phyloP scores from a whole-genome alignment of 371 early-diverging fungal species.

The Modicella reniformis region DNA sequence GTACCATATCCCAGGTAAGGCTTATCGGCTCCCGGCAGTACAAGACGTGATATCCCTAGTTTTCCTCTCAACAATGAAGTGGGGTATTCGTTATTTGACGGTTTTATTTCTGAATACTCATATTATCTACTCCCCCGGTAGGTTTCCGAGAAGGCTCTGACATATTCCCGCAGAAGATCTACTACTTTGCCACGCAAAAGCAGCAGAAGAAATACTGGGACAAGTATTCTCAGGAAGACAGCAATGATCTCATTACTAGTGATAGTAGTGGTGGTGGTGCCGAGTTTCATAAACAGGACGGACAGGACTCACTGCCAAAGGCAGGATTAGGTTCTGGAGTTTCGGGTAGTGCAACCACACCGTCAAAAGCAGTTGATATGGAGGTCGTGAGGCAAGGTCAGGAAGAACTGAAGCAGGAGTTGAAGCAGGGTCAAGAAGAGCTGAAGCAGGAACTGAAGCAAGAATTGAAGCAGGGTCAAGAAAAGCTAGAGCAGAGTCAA shows the following conservation, averaged over 20 bases:
- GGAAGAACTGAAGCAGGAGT: neutral
- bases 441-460: neutral
- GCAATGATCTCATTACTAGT: neutral
- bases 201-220: neutral
- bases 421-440: neutral
- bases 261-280: too few species aligned
- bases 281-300: neutral
- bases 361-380: neutral
- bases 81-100: neutral
- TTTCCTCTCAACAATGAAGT: neutral
- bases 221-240: neutral
- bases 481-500: neutral
- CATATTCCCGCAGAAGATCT: constrained; percentile 6
- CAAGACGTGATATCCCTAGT: neutral
- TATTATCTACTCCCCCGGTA: neutral
- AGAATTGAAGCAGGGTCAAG: neutral
- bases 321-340: neutral
- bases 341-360: neutral
- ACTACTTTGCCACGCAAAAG: neutral
- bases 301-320: neutral
- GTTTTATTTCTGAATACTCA: neutral
- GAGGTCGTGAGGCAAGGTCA: neutral
- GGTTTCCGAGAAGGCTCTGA: constrained; percentile 6
- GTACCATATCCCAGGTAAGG: constrained; percentile 11
- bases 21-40: neutral